Base-by-base conservation (phyloP, 768 basidiomycete genomes). In the Heimioporus sp. region DNA sequence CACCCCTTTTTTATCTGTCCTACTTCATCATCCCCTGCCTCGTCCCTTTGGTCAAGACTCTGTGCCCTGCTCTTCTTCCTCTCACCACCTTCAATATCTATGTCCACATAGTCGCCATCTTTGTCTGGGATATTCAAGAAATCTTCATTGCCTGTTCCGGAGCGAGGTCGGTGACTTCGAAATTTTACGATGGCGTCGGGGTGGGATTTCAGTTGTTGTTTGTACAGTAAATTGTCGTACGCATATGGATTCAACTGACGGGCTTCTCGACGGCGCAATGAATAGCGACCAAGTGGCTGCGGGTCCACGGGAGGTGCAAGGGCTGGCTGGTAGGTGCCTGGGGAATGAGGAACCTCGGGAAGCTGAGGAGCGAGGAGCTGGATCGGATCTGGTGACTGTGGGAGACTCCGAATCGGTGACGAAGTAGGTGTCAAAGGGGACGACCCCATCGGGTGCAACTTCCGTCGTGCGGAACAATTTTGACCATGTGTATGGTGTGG, bases 101-200 rank as follows among this genome's bases (percentile, higher is more conserved):
- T 38, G 32, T 56, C 52, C 17, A 65, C 53, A 17, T 69, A 69
- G 43, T 70, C 66, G 5, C 53, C 63, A 38, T 67, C 65, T 34
- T 66, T 58, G 3, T 61, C 61, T 0, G 40, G 50, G 48, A 64
- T 57, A 40, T 57, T 65, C 3, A 56, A 24, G 10, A 57, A 49
- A 36, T 71, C 70, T 31, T 58, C 61, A 12, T 58, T 63, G 3
- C 58, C 51, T 56, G 69, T 68, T 35, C 60, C 63, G 51, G 48
- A 17, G 43, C n/a, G 61, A 30, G 55, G 64, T n/a, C 34, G 62
- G 19, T 73, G 72, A 60, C 73, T 75, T 43, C 61, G 67, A 21
- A 75, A 50, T 49, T 79, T 82, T 41, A 90, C 75, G 39, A 90
- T 80, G 2, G 88, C 88, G 19, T 90, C 89, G 3, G 86, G 87